Percentiles rank a stretch among this genome's conserved stretches.
phyloP scores from a whole-genome alignment of 2,329 filamentous ascomycete genomes.

The Cercospora sojina region DNA sequence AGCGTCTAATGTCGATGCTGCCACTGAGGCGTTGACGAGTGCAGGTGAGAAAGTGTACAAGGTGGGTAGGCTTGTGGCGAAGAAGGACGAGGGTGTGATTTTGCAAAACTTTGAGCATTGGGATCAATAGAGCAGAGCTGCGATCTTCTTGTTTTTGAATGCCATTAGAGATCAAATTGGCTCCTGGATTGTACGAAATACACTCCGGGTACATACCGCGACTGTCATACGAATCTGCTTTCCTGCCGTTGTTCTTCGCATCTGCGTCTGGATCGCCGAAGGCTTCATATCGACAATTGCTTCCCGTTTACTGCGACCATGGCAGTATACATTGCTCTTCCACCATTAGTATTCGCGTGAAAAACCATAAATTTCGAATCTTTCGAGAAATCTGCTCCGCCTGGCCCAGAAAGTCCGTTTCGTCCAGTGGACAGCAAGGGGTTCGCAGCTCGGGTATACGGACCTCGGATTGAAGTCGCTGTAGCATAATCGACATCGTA shows the following conservation, averaged over 20 bases:
- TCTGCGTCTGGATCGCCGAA: neutral
- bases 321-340: constrained; percentile 28
- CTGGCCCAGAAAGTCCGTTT: constrained; percentile 34
- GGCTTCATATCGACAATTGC: constrained; percentile 2
- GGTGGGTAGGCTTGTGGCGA: constrained; percentile 69
- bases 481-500: constrained; percentile 40
- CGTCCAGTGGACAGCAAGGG: constrained; percentile 34
- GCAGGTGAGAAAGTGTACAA: constrained; percentile 74
- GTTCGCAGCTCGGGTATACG: constrained; percentile 33
- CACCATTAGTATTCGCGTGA: constrained; percentile 33
- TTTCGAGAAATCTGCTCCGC: constrained; percentile 34
- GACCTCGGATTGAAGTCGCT: constrained; percentile 33
- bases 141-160: neutral
- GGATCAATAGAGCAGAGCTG: constrained; percentile 17
- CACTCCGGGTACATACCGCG: neutral
- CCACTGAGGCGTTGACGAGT: constrained; percentile 59
- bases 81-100: constrained; percentile 59
- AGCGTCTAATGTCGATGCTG: constrained; percentile 60
- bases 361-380: constrained; percentile 37
- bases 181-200: neutral
- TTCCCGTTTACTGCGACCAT: constrained; percentile 7
- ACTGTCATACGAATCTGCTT: neutral
- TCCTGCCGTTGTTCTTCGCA: neutral
- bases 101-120: constrained; percentile 57
- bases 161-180: neutral